Conservation (phyloP, 2,329 filamentous ascomycete species). For the Fusarium sp. region DNA sequence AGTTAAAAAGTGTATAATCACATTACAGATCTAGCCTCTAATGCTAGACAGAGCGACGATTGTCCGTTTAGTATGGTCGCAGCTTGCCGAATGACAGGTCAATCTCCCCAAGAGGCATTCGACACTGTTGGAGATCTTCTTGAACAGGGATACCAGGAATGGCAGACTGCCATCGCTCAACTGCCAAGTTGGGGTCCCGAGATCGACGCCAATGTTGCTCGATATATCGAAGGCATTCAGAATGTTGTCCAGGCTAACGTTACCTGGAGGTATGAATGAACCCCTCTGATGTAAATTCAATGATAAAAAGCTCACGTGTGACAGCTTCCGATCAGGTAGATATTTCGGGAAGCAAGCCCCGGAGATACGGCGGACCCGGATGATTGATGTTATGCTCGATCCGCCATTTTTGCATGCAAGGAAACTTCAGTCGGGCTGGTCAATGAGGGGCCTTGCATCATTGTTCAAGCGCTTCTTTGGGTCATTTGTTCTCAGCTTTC, state of each 20-base stretch:
- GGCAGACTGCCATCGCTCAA: not conserved
- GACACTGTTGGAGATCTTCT: not conserved
- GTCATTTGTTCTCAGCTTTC: not conserved
- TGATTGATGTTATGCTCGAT: constrained; percentile 11
- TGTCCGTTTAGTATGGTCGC: constrained; percentile 20
- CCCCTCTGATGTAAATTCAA: rapidly evolving
- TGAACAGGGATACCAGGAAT: constrained; percentile 3
- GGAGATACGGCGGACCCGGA: constrained; percentile 10
- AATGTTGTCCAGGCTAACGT: constrained; percentile 22
- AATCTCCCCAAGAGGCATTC: constrained; percentile 14
- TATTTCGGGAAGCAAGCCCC: constrained; percentile 18
- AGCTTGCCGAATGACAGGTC: constrained; percentile 13
- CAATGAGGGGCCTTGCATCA: not conserved
- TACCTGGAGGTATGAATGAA: constrained; percentile 12
- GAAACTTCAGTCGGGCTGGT: not conserved
- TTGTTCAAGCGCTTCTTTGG: not conserved
- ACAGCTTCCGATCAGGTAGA: constrained; percentile 18
- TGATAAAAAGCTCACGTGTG: not conserved
- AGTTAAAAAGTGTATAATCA: rapidly evolving
- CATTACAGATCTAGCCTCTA: rapidly evolving
- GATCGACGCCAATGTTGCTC: not conserved
- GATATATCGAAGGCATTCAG: constrained; percentile 12
- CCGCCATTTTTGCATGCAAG: not conserved
- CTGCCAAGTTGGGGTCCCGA: constrained; percentile 10
- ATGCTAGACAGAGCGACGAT: not conserved